These are phyloP conservation scores for Suhomyces sp. DNA, from an alignment of 805 yeast species.

Conservation along the genomic window DNA sequence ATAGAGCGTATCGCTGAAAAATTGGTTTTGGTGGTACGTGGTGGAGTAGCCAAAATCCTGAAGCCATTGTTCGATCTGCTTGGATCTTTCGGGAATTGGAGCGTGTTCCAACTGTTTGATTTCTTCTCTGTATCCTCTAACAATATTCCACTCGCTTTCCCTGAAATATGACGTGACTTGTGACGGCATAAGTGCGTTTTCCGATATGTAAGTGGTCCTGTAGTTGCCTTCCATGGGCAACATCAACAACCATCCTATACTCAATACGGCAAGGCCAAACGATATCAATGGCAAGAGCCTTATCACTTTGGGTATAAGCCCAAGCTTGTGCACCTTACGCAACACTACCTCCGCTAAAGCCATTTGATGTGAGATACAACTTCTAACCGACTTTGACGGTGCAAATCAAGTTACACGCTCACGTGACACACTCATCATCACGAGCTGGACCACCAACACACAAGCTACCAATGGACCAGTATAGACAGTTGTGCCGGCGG, in stretches of 20 bases:
- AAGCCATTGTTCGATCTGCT: conserved; percentile 55
- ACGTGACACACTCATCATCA: neutral
- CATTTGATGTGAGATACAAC: too few species aligned
- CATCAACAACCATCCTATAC: conserved; percentile 46
- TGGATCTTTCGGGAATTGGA: conserved; percentile 39
- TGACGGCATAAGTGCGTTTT: conserved; percentile 95
- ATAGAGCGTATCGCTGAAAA: conserved; percentile 54
- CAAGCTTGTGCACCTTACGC: conserved; percentile 38
- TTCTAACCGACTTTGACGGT: neutral
- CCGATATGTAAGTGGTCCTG: conserved; percentile 83
- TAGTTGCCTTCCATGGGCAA: conserved; percentile 81
- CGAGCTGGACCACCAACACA: neutral
- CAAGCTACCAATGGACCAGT: conserved; percentile 8
- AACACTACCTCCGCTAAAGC: conserved; percentile 44
- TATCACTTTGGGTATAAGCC: conserved; percentile 36
- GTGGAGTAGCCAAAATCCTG: conserved; percentile 71
- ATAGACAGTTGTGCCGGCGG: conserved; percentile 22
- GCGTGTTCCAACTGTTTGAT: conserved; percentile 36
- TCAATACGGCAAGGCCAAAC: conserved; percentile 31
- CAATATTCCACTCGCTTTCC: conserved; percentile 90
- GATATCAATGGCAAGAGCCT: conserved; percentile 33
- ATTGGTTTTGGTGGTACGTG: conserved; percentile 33
- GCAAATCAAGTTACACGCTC: neutral
- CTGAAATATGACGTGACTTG: conserved; percentile 90
- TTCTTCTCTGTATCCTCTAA: conserved; percentile 78